Evolutionary conservation across 305 asterid genomes (phyloP), one percentile per base, ranked within the genome.

Genomic region (Striga hermonthica): DNA sequence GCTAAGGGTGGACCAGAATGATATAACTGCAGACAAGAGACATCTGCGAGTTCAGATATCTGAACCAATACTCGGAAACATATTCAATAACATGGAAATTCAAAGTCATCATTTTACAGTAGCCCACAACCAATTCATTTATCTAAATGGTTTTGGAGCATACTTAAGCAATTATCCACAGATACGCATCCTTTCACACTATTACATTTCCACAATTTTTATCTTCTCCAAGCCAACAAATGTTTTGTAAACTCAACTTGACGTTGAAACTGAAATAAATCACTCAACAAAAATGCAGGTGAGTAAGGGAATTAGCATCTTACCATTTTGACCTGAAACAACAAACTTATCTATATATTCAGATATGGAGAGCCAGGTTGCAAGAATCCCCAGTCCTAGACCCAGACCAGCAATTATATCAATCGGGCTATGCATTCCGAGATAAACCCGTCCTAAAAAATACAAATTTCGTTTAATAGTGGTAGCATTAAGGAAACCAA

Each of bases 401-500:
- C 60, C 76, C 65, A 93, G 84, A 66, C 96, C 99, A 22, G 82
- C 88, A 69, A 90, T 70, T 52, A 90, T 79, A 59, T 90, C 99
- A 13, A 90, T 74, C 84, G 81, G 75, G 79, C 97, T 90, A 81
- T 90, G 99, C 97, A 90, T 93, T 60, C 97, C 97, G n/a, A 90
- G 91, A 82, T 93, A 93, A 56, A 93, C 77, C 83, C 99, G 83
- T 73, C 95, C 99, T 93, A 64, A 53, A 28, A 22, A 65, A 71
- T 49, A 61, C 9, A 68, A 22, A 68, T 58, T 62, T 50, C 35
- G 11, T 56, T 67, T 44, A 62, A 56, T 45, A 61, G 39, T 56
- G 37, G 50, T 56, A 57, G 41, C 12, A 22, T 52, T 13, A 57
- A 57, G 61, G 16, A 55, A 69, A 66, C 43, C 40, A 60, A 65